Evolutionary conservation across 805 yeast genomes (phyloP), one percentile per base, ranked within the genome.

Genomic region (Lipomyces mesembrius): DNA sequence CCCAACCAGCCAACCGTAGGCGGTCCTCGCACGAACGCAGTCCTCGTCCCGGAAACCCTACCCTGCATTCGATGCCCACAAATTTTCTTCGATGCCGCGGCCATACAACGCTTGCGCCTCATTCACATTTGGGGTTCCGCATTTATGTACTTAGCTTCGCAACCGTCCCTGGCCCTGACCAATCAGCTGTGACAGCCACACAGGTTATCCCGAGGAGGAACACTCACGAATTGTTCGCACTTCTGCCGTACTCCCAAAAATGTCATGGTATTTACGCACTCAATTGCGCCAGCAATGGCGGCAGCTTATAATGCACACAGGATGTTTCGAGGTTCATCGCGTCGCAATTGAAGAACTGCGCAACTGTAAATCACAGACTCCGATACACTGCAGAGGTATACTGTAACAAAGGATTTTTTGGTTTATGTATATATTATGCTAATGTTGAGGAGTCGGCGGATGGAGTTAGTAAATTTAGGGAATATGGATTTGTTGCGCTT

Each of bases 361-460:
- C 29, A n/a, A n/a, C n/a, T n/a, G n/a, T n/a, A n/a, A n/a, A n/a
- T n/a, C n/a, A n/a, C n/a, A n/a, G n/a, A n/a, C n/a, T n/a, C n/a
- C n/a, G n/a, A n/a, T n/a, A n/a, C n/a, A n/a, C n/a, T n/a, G n/a
- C n/a, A n/a, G n/a, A n/a, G n/a, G n/a, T n/a, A n/a, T 67, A 37
- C 20, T 67, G 14, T 67, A 60, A 22, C 5, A n/a, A 17, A n/a
- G 12, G 20, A n/a, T 43, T 43, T n/a, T 17, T 43, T n/a, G 20
- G 25, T n/a, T 17, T 43, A 17, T 6, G 8, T 17, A 43, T 17
- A 43, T 43, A 43, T 43, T n/a, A n/a, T n/a, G 49, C 22, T n/a
- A 43, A n/a, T 17, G 22, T n/a, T 43, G 43, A 14, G 43, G 1
- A 17, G 49, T n/a, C 49, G 22, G 22, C 22, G 22, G 9, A 43